Evolutionary conservation across 305 asterid genomes (phyloP).

Genomic region (Ilex paraguariensis): DNA sequence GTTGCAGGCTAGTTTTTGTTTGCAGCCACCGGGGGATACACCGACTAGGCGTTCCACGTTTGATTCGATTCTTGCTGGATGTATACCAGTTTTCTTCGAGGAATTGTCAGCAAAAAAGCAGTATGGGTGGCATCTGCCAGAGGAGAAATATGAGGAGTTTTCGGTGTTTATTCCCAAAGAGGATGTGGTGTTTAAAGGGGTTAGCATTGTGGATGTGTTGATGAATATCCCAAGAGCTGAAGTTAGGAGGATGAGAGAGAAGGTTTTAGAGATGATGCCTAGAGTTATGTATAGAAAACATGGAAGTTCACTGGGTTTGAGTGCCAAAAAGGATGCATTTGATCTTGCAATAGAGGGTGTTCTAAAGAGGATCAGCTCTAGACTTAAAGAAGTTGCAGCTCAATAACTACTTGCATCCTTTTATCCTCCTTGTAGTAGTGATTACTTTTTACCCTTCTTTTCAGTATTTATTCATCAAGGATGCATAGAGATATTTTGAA

Average conservation of each 20-base stretch:
- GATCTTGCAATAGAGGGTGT: constrained; percentile 79
- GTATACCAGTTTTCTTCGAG: constrained; percentile 91
- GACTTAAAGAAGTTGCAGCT: constrained; percentile 30
- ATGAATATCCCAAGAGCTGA: constrained; percentile 53
- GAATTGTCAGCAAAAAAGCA: constrained; percentile 68
- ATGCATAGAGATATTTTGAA: constrained; percentile 4
- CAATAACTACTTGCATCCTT: constrained; percentile 8
- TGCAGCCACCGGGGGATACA: constrained; percentile 97
- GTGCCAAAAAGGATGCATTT: constrained; percentile 75
- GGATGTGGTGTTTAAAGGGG: constrained; percentile 77
- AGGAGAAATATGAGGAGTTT: constrained; percentile 55
- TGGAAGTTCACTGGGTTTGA: constrained; percentile 73
- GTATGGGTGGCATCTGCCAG: constrained; percentile 75
- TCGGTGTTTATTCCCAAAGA: constrained; percentile 78
- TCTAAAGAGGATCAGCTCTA: constrained; percentile 50
- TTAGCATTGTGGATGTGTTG: constrained; percentile 67
- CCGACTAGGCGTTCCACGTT: constrained; percentile 80
- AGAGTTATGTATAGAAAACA: constrained; percentile 78
- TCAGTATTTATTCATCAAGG: background rate
- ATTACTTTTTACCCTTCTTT: background rate
- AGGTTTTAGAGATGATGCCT: constrained; percentile 55
- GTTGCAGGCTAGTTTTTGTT: constrained; percentile 74
- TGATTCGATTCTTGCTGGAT: constrained; percentile 75
- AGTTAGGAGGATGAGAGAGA: constrained; percentile 80
- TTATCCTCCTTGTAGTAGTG: constrained; percentile 1